A percentile compares a stretch with the other conserved stretches of the same genome.
Conservation (phyloP, 1,284 basidiomycete species). For the Leccinum griseonigrum region DNA sequence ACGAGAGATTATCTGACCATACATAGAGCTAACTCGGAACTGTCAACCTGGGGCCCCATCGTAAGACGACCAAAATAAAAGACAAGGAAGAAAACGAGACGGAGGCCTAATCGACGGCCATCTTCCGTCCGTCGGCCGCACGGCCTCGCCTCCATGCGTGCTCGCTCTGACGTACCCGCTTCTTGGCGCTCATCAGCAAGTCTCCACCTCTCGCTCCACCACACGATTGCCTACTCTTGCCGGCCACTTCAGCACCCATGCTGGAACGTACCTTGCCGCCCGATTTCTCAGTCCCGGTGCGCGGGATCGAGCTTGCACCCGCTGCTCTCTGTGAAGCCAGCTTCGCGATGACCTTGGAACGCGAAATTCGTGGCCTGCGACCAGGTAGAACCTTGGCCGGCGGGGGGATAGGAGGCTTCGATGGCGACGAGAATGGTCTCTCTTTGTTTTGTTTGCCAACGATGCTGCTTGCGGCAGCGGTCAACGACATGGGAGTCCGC, state of each 20-base stretch:
- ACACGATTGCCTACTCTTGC: conserved; percentile 46
- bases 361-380: conserved; percentile 71
- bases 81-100: background rate
- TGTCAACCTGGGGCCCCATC: conserved; percentile 6
- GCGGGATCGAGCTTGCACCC: conserved; percentile 22
- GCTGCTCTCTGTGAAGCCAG: conserved; percentile 67
- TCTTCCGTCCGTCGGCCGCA: conserved; percentile 17
- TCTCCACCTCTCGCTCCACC: conserved; percentile 32
- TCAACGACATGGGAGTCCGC: conserved; percentile 30
- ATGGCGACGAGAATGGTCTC: conserved; percentile 4
- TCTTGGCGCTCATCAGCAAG: conserved; percentile 59
- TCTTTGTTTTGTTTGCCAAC: conserved; percentile 2
- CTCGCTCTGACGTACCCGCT: conserved; percentile 66
- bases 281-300: background rate
- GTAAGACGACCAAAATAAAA: background rate
- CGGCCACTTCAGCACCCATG: conserved; percentile 45
- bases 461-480: conserved; percentile 32
- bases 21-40: conserved; percentile 1
- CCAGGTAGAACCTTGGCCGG: conserved; percentile 44
- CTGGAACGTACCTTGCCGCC: conserved; percentile 51
- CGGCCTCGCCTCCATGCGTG: conserved; percentile 49
- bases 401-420: conserved; percentile 24
- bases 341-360: conserved; percentile 72
- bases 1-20: conserved; percentile 14
- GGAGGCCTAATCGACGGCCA: conserved; percentile 29